These are phyloP conservation scores for Fonsecaea multimorphosa DNA, from an alignment of 2,329 filamentous ascomycete genomes.

Conservation along the genomic window DNA sequence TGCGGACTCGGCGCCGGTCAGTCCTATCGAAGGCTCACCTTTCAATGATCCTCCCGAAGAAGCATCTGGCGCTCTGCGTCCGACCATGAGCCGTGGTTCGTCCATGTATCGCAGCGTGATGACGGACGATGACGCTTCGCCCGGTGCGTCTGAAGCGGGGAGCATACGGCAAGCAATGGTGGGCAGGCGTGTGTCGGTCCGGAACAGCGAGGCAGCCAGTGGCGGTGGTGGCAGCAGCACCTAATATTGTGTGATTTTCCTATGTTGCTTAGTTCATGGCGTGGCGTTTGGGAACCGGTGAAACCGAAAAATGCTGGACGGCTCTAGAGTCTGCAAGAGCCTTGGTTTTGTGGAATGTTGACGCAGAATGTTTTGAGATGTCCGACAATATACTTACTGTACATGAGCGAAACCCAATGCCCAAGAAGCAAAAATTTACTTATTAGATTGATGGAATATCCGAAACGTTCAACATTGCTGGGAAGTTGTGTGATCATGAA, in stretches of 20 bases:
- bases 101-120: conserved; percentile 34
- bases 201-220: conserved; percentile 13
- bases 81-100: conserved; percentile 34
- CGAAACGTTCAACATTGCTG: conserved; percentile 15
- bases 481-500: neutral
- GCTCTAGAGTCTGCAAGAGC: conserved; percentile 12
- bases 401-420: conserved; percentile 18
- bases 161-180: conserved; percentile 37
- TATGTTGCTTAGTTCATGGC: conserved; percentile 25
- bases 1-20: conserved; percentile 36
- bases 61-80: conserved; percentile 9
- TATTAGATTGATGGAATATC: conserved; percentile 21
- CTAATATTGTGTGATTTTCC: conserved; percentile 15
- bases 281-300: conserved; percentile 17
- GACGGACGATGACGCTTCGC: conserved; percentile 24
- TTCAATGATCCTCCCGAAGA: conserved; percentile 37
- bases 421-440: conserved; percentile 9
- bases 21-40: conserved; percentile 37
- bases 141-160: conserved; percentile 31
- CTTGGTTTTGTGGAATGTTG: conserved; percentile 12
- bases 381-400: conserved; percentile 14
- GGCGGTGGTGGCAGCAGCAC: conserved; percentile 16
- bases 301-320: conserved; percentile 8
- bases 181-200: conserved; percentile 36
- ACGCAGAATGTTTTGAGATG: conserved; percentile 26